A percentile compares a stretch with the other conserved stretches of the same genome.
Evolutionary conservation across 345 rosid species (phyloP).

Genomic region (Aquilaria malaccensis): DNA sequence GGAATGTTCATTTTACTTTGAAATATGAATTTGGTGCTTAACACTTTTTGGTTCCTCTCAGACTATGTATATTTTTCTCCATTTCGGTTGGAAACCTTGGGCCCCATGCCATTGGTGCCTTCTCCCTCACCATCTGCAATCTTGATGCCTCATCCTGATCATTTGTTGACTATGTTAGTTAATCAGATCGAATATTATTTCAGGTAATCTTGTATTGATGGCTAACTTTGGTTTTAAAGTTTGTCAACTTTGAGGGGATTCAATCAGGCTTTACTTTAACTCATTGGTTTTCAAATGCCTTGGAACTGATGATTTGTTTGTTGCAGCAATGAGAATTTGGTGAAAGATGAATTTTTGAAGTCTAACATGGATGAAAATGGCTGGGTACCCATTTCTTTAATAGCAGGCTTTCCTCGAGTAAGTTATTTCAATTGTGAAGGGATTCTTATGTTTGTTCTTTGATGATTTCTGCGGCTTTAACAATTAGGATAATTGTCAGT

Average conservation of each 20-base stretch:
- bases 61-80: conserved; percentile 29
- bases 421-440: conserved; percentile 14
- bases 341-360: conserved; percentile 39
- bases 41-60: conserved; percentile 14
- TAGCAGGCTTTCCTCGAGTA: conserved; percentile 50
- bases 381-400: conserved; percentile 43
- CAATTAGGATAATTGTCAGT: too few species aligned
- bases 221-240: neutral
- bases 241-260: neutral
- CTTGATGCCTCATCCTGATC: conserved; percentile 28
- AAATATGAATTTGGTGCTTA: conserved; percentile 3
- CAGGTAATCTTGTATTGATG: conserved; percentile 28
- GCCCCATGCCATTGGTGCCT: conserved; percentile 31
- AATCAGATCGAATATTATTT: conserved; percentile 61
- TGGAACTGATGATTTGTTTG: conserved; percentile 10
- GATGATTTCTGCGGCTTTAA: neutral
- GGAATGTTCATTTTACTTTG: neutral
- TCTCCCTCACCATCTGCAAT: conserved; percentile 27
- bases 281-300: neutral
- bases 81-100: conserved; percentile 33
- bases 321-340: conserved; percentile 49
- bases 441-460: neutral
- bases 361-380: conserved; percentile 50
- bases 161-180: conserved; percentile 27
- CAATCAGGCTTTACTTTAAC: neutral